Percentiles rank a stretch among this genome's conserved stretches.
These are phyloP conservation scores for Antrodiella citrinella DNA, from an alignment of 768 basidiomycete genomes.

Conservation along the genomic window DNA sequence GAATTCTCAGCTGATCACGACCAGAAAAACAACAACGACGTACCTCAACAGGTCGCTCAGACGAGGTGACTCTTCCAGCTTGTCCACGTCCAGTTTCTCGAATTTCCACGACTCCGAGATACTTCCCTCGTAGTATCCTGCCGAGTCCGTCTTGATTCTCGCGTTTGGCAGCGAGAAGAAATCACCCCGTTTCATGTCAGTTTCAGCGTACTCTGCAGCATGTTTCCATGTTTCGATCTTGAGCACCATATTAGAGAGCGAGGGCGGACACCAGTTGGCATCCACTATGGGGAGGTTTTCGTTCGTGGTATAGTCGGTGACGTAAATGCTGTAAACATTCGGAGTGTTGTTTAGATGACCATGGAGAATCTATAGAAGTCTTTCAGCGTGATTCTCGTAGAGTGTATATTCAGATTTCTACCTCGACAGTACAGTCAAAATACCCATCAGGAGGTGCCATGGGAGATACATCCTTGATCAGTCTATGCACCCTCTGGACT, in stretches of 20 bases:
- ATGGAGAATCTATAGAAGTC: slow-evolving; percentile 42
- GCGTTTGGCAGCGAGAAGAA: slow-evolving; percentile 49
- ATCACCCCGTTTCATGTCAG: slow-evolving; percentile 37
- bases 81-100: slow-evolving; percentile 17
- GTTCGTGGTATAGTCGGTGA: slow-evolving; percentile 59
- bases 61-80: slow-evolving; percentile 26
- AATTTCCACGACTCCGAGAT: slow-evolving; percentile 40
- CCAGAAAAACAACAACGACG: no score
- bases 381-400: no score
- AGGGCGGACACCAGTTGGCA: slow-evolving; percentile 39
- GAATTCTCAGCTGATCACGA: no score
- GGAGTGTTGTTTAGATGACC: slow-evolving; percentile 31
- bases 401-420: slow-evolving; percentile 16
- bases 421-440: slow-evolving; percentile 35
- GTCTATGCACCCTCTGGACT: slow-evolving; percentile 11
- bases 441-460: slow-evolving; percentile 12
- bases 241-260: slow-evolving; percentile 37
- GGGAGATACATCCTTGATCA: slow-evolving; percentile 17
- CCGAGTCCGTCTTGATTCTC: slow-evolving; percentile 31
- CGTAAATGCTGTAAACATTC: slow-evolving; percentile 40
- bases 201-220: slow-evolving; percentile 31
- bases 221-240: slow-evolving; percentile 53
- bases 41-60: slow-evolving; percentile 48
- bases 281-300: slow-evolving; percentile 24
- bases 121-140: slow-evolving; percentile 46